phyloP scores from a whole-genome alignment of 805 yeast species.

The Jamesozyma gamospora region DNA sequence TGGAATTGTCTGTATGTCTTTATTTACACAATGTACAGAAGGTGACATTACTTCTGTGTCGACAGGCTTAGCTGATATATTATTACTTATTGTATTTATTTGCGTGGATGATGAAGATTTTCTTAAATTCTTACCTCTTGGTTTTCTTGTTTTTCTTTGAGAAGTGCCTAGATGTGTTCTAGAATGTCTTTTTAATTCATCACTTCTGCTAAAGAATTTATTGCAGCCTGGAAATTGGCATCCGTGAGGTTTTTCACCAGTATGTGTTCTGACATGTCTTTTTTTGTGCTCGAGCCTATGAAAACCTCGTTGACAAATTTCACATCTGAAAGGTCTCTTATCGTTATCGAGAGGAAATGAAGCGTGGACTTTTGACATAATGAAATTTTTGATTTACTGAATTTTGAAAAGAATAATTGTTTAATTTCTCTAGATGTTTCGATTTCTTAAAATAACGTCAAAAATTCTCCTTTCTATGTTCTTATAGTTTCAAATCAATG shows the following conservation, averaged over 20 bases:
- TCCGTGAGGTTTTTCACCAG: slow-evolving; percentile 75
- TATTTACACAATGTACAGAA: not conserved
- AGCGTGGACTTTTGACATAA: not conserved
- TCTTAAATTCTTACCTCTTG: not conserved
- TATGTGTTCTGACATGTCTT: slow-evolving; percentile 68
- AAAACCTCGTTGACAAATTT: slow-evolving; percentile 60
- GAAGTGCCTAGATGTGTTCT: slow-evolving; percentile 45
- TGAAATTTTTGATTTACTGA: not conserved
- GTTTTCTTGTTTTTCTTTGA: slow-evolving; percentile 6
- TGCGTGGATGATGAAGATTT: not conserved
- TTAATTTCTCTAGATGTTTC: too few relatives aligned
- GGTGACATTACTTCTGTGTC: not conserved
- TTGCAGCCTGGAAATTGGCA: slow-evolving; percentile 63
- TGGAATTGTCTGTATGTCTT: not conserved
- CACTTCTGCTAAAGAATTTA: slow-evolving; percentile 59
- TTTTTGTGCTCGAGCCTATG: slow-evolving; percentile 72
- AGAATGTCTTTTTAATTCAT: slow-evolving; percentile 64
- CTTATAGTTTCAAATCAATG: too few relatives aligned
- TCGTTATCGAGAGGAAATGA: slow-evolving; percentile 10
- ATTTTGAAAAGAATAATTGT: too few relatives aligned
- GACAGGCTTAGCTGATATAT: not conserved
- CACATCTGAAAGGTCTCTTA: slow-evolving; percentile 66
- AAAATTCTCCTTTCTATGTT: too few relatives aligned
- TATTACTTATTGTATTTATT: not conserved
- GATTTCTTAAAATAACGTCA: too few relatives aligned